A percentile compares a stretch with the other conserved stretches of the same genome.
Conservation (phyloP, 352 stramenopile species). For the Phytophthora nicotianae region DNA sequence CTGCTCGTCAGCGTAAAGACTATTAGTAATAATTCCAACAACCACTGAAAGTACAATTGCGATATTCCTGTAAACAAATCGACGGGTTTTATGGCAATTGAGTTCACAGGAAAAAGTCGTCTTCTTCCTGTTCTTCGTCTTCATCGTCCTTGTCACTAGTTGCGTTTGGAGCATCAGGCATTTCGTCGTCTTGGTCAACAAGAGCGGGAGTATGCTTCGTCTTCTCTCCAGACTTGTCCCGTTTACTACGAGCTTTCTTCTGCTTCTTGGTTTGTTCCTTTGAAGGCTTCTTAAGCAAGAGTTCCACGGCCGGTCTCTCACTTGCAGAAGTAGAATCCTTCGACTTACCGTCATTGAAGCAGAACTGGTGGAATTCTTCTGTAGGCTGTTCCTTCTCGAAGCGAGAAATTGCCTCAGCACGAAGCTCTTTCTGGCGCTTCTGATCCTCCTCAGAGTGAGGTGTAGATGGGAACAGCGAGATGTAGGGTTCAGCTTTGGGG, state of each 20-base stretch:
- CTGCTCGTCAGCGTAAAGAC: conserved; percentile 31
- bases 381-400: conserved; percentile 63
- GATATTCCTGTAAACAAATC: background rate
- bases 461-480: conserved; percentile 68
- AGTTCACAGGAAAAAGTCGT: conserved; percentile 78
- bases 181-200: conserved; percentile 57
- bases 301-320: conserved; percentile 40
- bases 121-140: conserved; percentile 50
- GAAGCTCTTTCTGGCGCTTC: conserved; percentile 54
- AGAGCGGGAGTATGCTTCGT: conserved; percentile 36
- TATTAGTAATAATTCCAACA: conserved; percentile 35
- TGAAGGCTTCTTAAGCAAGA: conserved; percentile 67
- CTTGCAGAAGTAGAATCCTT: conserved; percentile 19
- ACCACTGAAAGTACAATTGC: conserved; percentile 11
- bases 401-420: conserved; percentile 43
- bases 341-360: conserved; percentile 58
- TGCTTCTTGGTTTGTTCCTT: conserved; percentile 78
- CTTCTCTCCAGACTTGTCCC: conserved; percentile 50
- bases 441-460: conserved; percentile 58
- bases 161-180: conserved; percentile 18
- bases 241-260: conserved; percentile 61
- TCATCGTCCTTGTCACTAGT: conserved; percentile 28
- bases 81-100: conserved; percentile 8
- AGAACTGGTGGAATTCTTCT: conserved; percentile 79
- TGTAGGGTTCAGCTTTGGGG: conserved; percentile 70